These are phyloP conservation scores for Yamadazyma triangularis DNA, from an alignment of 1,139 yeast genomes.

Conservation along the genomic window DNA sequence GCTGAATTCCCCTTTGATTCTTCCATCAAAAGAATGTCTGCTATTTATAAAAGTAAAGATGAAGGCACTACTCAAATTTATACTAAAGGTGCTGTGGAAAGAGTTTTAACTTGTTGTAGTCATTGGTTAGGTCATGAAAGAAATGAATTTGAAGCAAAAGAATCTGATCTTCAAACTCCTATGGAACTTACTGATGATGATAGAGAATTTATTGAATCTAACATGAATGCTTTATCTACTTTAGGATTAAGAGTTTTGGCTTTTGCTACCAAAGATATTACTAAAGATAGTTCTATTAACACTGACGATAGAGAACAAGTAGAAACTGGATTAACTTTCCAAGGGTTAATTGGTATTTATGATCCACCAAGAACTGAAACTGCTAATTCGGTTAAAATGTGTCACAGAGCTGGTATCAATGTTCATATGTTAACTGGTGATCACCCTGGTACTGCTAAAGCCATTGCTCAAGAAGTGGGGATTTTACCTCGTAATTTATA, in stretches of 20 bases:
- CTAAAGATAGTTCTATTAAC: constrained; percentile 16
- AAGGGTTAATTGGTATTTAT: constrained; percentile 75
- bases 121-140: constrained; percentile 43
- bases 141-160: constrained; percentile 10
- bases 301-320: constrained; percentile 43
- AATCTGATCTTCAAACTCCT: constrained; percentile 14
- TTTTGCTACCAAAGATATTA: constrained; percentile 46
- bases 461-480: constrained; percentile 96
- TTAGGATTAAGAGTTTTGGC: constrained; percentile 76
- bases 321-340: constrained; percentile 53
- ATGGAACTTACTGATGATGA: constrained; percentile 38
- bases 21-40: constrained; percentile 69
- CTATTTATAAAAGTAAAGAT: constrained; percentile 42
- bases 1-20: constrained; percentile 79
- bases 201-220: constrained; percentile 41
- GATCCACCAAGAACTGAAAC: constrained; percentile 99
- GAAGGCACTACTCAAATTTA: constrained; percentile 35
- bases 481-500: constrained; percentile 67
- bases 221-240: constrained; percentile 59
- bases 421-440: constrained; percentile 99
- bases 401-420: constrained; percentile 88
- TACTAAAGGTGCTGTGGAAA: constrained; percentile 80
- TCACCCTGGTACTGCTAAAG: constrained; percentile 98
- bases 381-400: constrained; percentile 93
- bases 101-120: constrained; percentile 55